Percentiles rank a stretch among this genome's conserved stretches.
These are phyloP conservation scores for Lachnellula hyalina DNA, from an alignment of 2,329 filamentous ascomycete species.

Conservation along the genomic window DNA sequence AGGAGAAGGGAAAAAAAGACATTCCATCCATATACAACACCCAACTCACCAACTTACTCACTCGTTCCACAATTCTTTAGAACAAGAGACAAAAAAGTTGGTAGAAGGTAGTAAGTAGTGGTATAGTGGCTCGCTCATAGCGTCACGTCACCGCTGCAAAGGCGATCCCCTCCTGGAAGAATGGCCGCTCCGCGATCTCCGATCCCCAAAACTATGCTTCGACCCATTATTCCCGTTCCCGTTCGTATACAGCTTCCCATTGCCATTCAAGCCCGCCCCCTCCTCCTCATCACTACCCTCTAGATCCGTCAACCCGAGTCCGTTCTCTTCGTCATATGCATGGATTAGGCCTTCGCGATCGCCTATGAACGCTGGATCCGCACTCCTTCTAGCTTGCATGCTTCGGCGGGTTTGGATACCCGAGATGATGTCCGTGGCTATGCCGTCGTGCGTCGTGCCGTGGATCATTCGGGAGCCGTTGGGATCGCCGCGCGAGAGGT, in stretches of 20 bases:
- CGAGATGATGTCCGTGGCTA: slow-evolving; percentile 87
- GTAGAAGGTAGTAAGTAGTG: too few relatives aligned
- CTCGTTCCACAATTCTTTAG: too few relatives aligned
- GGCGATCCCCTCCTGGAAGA: slow-evolving; percentile 18
- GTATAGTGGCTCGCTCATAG: too few relatives aligned
- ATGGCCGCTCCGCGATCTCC: slow-evolving; percentile 16
- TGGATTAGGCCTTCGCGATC: slow-evolving; percentile 82
- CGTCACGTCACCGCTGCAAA: slow-evolving; percentile 15
- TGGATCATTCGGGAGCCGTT: slow-evolving; percentile 66
- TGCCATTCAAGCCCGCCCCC: slow-evolving; percentile 8
- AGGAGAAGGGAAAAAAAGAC: too few relatives aligned
- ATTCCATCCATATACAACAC: too few relatives aligned
- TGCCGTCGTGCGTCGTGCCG: slow-evolving; percentile 62
- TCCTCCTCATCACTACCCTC: slow-evolving; percentile 73
- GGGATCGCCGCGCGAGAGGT: slow-evolving; percentile 88
- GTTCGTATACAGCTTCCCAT: slow-evolving; percentile 18
- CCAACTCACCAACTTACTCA: too few relatives aligned
- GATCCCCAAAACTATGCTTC: slow-evolving; percentile 27
- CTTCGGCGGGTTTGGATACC: slow-evolving; percentile 85
- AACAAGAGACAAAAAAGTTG: too few relatives aligned
- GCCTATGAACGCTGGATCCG: slow-evolving; percentile 55
- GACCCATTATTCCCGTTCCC: slow-evolving; percentile 32
- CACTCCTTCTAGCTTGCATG: slow-evolving; percentile 83
- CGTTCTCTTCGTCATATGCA: slow-evolving; percentile 81
- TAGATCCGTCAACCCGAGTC: slow-evolving; percentile 73